These are phyloP conservation scores for Citrus inodora DNA, from an alignment of 345 rosid genomes.

Conservation along the genomic window DNA sequence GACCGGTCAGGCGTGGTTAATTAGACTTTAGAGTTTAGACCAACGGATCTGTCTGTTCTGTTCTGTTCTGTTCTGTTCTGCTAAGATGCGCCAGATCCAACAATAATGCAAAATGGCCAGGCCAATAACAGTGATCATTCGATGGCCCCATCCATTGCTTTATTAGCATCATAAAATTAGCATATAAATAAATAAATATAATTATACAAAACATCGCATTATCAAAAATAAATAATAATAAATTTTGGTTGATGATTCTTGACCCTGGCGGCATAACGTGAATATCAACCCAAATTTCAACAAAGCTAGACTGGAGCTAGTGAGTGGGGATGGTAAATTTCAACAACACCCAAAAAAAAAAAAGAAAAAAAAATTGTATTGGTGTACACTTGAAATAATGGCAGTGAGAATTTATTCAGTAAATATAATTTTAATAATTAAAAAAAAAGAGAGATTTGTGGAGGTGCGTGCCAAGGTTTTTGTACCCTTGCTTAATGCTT, in stretches of 20 bases:
- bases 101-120: not conserved
- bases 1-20: not conserved
- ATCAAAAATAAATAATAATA: too few species aligned
- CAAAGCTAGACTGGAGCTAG: not conserved
- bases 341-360: too few species aligned
- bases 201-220: too few species aligned
- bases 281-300: constrained; percentile 10
- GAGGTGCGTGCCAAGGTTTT: constrained; percentile 18
- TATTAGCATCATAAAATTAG: not conserved
- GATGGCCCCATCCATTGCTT: not conserved
- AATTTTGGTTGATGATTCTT: not conserved
- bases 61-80: not conserved
- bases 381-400: too few species aligned
- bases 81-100: constrained; percentile 9
- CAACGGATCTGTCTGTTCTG: not conserved
- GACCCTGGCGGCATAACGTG: not conserved
- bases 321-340: not conserved
- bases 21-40: too few species aligned
- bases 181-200: too few species aligned
- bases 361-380: too few species aligned
- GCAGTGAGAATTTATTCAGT: too few species aligned
- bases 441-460: not conserved
- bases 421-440: too few species aligned
- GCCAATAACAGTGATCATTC: not conserved
- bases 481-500: not conserved